Conservation (phyloP, 176 grass and related monocot species). For the Eleusine indica region DNA sequence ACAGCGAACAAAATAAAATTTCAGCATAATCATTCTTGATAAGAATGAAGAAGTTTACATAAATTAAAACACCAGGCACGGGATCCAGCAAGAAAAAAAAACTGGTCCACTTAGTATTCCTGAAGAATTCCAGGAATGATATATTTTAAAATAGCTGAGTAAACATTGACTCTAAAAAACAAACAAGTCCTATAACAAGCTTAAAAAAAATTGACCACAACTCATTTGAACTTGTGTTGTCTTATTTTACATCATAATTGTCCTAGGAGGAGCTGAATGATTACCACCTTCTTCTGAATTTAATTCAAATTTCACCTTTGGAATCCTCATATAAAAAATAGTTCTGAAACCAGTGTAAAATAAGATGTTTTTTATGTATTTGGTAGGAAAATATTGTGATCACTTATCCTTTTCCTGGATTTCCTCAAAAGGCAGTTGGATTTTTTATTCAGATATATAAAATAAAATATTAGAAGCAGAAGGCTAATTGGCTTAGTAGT, state of each 20-base stretch:
- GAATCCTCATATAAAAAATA: neutral
- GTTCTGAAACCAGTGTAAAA: neutral
- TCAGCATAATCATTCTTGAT: neutral
- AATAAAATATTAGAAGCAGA: too few species aligned
- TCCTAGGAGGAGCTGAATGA: neutral
- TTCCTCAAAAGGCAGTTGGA: too few species aligned
- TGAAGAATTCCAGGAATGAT: neutral
- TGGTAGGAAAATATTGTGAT: neutral
- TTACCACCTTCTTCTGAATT: neutral
- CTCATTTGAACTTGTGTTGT: neutral
- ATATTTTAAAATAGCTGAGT: neutral
- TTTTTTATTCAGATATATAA: neutral
- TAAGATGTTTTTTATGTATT: neutral
- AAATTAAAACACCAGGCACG: neutral
- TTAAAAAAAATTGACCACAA: neutral
- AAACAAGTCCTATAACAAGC: neutral
- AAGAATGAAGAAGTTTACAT: conserved; percentile 16
- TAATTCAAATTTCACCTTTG: neutral
- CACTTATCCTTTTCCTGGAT: neutral
- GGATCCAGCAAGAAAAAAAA: conserved; percentile 7
- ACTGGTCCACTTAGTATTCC: neutral
- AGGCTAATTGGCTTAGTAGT: neutral
- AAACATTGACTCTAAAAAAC: neutral
- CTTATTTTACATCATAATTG: neutral
- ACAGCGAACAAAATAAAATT: neutral